A percentile compares a stretch with the other conserved stretches of the same genome.
Evolutionary conservation across 2,329 filamentous ascomycete genomes (phyloP).

Genomic region (Hymenotorrendiella dingleyae): DNA sequence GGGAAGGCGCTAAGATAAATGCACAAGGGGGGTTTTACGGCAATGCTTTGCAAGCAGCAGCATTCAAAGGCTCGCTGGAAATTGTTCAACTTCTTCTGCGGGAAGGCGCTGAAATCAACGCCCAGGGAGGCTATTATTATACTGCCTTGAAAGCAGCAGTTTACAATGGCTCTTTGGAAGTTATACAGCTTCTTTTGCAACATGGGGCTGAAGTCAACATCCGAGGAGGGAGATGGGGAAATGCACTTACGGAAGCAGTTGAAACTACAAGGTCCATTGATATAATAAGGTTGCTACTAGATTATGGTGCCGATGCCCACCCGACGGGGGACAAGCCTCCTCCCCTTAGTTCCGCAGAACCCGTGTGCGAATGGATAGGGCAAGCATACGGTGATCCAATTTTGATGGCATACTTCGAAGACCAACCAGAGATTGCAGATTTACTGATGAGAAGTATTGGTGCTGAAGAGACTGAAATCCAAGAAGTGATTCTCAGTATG

Average conservation of each 20-base stretch:
- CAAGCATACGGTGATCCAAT: too few species aligned
- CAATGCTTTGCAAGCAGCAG: background rate
- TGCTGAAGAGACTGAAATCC: too few species aligned
- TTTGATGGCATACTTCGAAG: too few species aligned
- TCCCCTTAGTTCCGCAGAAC: too few species aligned
- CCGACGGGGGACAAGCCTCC: too few species aligned
- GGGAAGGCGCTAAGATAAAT: constrained; percentile 25
- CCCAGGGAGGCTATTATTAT: background rate
- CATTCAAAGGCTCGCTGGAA: background rate
- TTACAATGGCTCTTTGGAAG: background rate
- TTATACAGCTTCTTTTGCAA: constrained; percentile 6
- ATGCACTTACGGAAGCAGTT: too few species aligned
- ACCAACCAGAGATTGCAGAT: too few species aligned
- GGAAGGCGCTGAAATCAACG: background rate
- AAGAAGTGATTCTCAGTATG: background rate
- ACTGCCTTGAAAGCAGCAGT: background rate
- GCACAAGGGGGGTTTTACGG: background rate
- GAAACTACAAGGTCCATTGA: too few species aligned
- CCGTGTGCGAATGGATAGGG: too few species aligned
- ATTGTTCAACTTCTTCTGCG: background rate
- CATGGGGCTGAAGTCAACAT: background rate
- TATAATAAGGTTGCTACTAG: too few species aligned
- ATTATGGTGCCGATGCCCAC: too few species aligned
- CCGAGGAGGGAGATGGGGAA: background rate
- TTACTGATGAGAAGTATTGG: too few species aligned